Evolutionary conservation across 352 stramenopile genomes (phyloP), one percentile per base, ranked within the genome.

Genomic region (Globisporangium megalacanthum): DNA sequence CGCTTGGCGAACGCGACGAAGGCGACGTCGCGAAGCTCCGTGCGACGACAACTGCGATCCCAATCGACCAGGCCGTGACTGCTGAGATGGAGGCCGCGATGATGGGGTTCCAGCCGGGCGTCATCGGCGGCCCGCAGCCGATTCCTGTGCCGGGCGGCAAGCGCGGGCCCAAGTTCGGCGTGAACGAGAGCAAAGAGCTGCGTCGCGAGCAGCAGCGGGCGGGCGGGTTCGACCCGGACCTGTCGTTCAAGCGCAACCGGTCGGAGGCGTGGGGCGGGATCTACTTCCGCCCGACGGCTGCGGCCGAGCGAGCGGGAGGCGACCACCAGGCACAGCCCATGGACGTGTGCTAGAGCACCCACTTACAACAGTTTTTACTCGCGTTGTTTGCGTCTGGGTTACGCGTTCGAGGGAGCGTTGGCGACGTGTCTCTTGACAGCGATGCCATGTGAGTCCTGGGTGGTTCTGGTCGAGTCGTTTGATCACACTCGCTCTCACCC

Each of bases 71-170:
- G 64, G 73, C 84, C 2, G 77, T 94, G n/a, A 91, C 80, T 2
- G 84, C 84, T 13, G 84, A 94, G 59, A 94, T 94, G 84, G 84
- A 94, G 58, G 84, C 84, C 0, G 84, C 84, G 5, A 94, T 94
- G 84, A 90, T 94, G 77, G 84, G 84, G 7, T 92, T 94, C 60
- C 82, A 92, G 60, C 83, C 83, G 3, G 82, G 84, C 10, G 71
- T 84, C 4, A 62, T 88, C 56, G 83, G 80, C 9, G 84, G 82
- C 0, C 80, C 84, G 17, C 84, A 94, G 64, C 84, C 84, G 0
- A 59, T 91, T 13, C 84, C 84, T 0, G 82, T 94, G 41, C 79
- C 83, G 20, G 84, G 84, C 53, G 84, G 84, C 52, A 94, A 94
- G 59, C 75, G 83, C 8, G 83, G 83, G 5, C 80, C 81, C 15